phyloP scores from a whole-genome alignment of 2,329 filamentous ascomycete genomes.

The Colletotrichum tofieldiae region DNA sequence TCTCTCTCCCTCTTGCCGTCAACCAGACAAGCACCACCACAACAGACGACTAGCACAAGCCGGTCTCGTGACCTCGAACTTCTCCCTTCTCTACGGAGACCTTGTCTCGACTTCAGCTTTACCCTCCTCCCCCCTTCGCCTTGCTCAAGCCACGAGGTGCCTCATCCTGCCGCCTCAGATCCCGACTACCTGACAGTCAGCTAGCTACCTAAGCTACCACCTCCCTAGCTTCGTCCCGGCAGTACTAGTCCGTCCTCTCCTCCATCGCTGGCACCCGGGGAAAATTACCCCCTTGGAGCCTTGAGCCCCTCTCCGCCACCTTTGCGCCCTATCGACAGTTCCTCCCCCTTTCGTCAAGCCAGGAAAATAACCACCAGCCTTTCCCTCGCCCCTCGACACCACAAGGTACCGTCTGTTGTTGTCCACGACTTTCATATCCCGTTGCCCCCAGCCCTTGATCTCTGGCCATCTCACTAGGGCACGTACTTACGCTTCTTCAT shows the following conservation, averaged over 20 bases:
- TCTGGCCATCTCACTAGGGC: conserved; percentile 26
- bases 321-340: conserved; percentile 18
- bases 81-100: neutral
- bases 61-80: conserved; percentile 39
- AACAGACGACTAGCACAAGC: neutral
- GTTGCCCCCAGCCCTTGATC: neutral
- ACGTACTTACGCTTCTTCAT: conserved; percentile 26
- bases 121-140: neutral
- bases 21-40: neutral
- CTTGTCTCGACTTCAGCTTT: conserved; percentile 4
- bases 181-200: neutral
- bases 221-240: conserved; percentile 27
- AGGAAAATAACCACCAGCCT: conserved; percentile 15
- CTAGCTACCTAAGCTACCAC: neutral
- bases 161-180: conserved; percentile 17
- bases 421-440: neutral
- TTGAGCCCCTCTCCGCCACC: conserved; percentile 30
- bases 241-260: neutral
- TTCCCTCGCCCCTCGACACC: neutral
- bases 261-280: neutral
- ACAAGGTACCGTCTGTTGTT: neutral
- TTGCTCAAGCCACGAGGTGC: conserved; percentile 23
- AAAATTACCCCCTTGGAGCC: neutral
- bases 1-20: neutral
- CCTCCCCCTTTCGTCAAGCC: conserved; percentile 17